Conservation (phyloP, 2,329 filamentous ascomycete genomes). For the Coleophoma eucalyptorum region DNA sequence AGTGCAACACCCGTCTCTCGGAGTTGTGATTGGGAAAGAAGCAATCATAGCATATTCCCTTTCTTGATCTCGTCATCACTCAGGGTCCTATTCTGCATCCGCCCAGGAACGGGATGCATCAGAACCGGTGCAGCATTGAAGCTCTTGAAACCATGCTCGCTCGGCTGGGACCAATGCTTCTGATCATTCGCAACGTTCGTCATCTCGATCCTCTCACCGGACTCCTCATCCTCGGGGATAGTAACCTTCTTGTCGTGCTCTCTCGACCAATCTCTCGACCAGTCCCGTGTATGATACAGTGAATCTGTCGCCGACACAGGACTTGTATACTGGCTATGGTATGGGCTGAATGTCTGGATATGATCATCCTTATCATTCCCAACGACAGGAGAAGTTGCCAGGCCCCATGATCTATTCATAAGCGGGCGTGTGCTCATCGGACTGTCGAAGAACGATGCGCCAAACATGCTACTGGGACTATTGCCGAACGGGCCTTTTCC, state of each 20-base stretch:
- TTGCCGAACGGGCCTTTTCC: slow-evolving; percentile 18
- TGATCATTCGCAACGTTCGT: slow-evolving; percentile 9
- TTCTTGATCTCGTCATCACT: slow-evolving; percentile 17
- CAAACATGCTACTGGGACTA: slow-evolving; percentile 7
- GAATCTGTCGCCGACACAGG: slow-evolving; percentile 34
- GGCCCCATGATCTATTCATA: not conserved
- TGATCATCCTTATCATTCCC: slow-evolving; percentile 28
- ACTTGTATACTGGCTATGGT: slow-evolving; percentile 55
- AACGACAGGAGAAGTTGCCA: not conserved
- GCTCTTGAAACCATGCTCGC: not conserved
- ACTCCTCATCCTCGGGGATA: slow-evolving; percentile 5
- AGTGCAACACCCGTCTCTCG: no score
- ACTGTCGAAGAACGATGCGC: slow-evolving; percentile 35
- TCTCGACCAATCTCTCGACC: slow-evolving; percentile 16
- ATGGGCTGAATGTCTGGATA: slow-evolving; percentile 48
- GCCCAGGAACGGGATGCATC: slow-evolving; percentile 20
- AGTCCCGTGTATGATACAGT: slow-evolving; percentile 6
- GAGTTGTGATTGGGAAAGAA: no score
- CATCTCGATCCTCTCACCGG: slow-evolving; percentile 20
- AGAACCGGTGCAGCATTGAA: slow-evolving; percentile 15
- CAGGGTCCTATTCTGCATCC: slow-evolving; percentile 2
- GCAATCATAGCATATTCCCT: slow-evolving; percentile 12
- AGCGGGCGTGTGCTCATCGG: slow-evolving; percentile 48
- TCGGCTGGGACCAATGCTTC: not conserved
- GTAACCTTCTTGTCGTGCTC: slow-evolving; percentile 3